phyloP scores from a whole-genome alignment of 2,329 filamentous ascomycete genomes.

The Coleophoma cylindrospora region DNA sequence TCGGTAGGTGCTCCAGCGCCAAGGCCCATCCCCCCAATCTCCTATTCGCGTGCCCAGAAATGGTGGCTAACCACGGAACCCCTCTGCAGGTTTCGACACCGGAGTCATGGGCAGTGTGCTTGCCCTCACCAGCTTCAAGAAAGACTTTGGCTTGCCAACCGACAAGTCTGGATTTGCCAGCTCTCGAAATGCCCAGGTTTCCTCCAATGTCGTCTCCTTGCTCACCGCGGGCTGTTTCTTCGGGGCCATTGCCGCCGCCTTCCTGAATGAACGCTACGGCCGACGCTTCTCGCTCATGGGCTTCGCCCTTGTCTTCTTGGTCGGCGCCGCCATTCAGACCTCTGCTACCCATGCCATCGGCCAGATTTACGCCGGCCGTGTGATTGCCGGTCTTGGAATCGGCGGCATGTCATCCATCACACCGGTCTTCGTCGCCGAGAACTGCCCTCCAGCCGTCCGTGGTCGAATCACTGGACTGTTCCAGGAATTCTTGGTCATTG shows the following conservation, averaged over 20 bases:
- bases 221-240: slow-evolving; percentile 46
- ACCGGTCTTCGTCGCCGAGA: slow-evolving; percentile 31
- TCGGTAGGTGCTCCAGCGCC: slow-evolving; percentile 7
- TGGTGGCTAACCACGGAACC: background rate
- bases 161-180: slow-evolving; percentile 11
- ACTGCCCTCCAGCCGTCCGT: slow-evolving; percentile 35
- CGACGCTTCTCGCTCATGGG: slow-evolving; percentile 38
- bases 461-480: slow-evolving; percentile 32
- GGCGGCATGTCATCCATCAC: slow-evolving; percentile 39
- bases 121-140: slow-evolving; percentile 16
- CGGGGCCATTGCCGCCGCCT: slow-evolving; percentile 43
- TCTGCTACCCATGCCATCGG: slow-evolving; percentile 37
- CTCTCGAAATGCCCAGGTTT: slow-evolving; percentile 10
- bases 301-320: slow-evolving; percentile 35
- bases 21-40: background rate
- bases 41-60: background rate
- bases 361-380: slow-evolving; percentile 39
- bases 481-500: slow-evolving; percentile 30
- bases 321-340: slow-evolving; percentile 38
- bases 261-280: slow-evolving; percentile 38
- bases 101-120: slow-evolving; percentile 20
- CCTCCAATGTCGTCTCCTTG: slow-evolving; percentile 37
- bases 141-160: slow-evolving; percentile 17
- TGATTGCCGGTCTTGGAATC: slow-evolving; percentile 42
- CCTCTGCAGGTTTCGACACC: slow-evolving; percentile 15